Base-by-base conservation (phyloP, 2,329 filamentous ascomycete genomes). In the Mycocentrospora acerina region DNA sequence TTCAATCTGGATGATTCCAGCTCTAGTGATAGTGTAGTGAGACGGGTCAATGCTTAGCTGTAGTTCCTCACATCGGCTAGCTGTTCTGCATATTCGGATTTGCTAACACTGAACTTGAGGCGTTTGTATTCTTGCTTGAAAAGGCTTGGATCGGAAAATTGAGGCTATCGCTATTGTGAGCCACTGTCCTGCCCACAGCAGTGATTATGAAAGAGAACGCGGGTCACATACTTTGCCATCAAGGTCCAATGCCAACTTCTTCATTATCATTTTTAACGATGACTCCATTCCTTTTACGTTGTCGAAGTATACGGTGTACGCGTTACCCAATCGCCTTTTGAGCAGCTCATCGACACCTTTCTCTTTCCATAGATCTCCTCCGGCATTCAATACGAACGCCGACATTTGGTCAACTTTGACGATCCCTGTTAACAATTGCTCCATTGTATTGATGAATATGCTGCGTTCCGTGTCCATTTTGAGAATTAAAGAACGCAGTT, bases 381-480 rank as follows among this genome's bases (percentile, higher is more conserved):
- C 40, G 4, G 46, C 38, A 11, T 32, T 37, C 3, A 40, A 29
- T 4, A 60, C 25, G 26, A 60, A 48, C 3, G 51, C 34, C 3
- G 29, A 12, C 42, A 57, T 54, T 7, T 47, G 38, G 17, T 57
- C 48, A 15, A 44, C 42, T 15, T 46, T 37, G 6, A 59, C 41
- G 19, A 53, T 46, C 2, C 53, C 49, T 2, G 35, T 45, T 8
- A 64, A 44, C 10, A 62, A 29, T 24, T 53, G 42, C 32, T 55
- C 46, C 11, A 60, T 26, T 3, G 52, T 58, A 26, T 62, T 65
- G 13, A 51, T 49, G 31, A 60, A 64, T 10, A 64, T 59, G 12
- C 28, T 39, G 12, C 50, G 22, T 29, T 65, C 57, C 8, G 56
- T 55, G 1, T 38, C 30, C 14, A 66, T 37, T 9, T 50, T 40